Percentiles rank a stretch among this genome's conserved stretches.
Conservation (phyloP, 2,329 filamentous ascomycete genomes). For the Monilinia polystroma region DNA sequence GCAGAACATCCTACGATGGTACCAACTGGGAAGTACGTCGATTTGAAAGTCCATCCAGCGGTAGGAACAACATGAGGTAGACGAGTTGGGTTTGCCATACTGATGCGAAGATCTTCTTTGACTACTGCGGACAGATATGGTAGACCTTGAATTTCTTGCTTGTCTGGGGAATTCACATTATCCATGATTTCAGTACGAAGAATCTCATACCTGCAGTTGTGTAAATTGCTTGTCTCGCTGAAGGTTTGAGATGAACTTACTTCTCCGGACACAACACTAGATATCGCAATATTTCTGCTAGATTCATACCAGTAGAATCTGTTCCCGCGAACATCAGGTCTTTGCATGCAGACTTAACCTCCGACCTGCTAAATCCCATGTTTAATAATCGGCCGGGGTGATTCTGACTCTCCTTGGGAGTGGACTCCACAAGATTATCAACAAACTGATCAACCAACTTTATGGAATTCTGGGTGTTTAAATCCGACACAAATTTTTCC, state of each 20-base stretch:
- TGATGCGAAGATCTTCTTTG: constrained; percentile 51
- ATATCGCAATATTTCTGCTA: constrained; percentile 49
- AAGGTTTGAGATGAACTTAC: constrained; percentile 34
- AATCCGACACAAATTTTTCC: constrained; percentile 42
- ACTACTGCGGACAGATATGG: constrained; percentile 51
- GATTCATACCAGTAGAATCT: constrained; percentile 53
- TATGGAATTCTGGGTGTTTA: constrained; percentile 40
- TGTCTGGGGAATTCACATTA: constrained; percentile 31
- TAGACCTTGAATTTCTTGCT: constrained; percentile 40
- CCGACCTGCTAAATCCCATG: constrained; percentile 45
- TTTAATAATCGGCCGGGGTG: constrained; percentile 51
- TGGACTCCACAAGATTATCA: constrained; percentile 41
- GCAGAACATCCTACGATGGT: constrained; percentile 48
- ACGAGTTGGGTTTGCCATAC: constrained; percentile 52
- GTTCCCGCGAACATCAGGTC: constrained; percentile 56
- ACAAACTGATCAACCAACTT: constrained; percentile 47
- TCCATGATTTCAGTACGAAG: constrained; percentile 42
- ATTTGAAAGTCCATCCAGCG: constrained; percentile 33
- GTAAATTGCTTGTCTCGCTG: not conserved
- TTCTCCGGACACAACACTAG: constrained; percentile 46
- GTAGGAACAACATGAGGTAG: constrained; percentile 49
- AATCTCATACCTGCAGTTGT: constrained; percentile 36
- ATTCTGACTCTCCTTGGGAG: constrained; percentile 42
- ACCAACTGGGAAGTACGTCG: constrained; percentile 44
- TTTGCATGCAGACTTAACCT: constrained; percentile 52